Conservation (phyloP, 192 early-diverging fungal genomes). For the Podila minutissima region DNA sequence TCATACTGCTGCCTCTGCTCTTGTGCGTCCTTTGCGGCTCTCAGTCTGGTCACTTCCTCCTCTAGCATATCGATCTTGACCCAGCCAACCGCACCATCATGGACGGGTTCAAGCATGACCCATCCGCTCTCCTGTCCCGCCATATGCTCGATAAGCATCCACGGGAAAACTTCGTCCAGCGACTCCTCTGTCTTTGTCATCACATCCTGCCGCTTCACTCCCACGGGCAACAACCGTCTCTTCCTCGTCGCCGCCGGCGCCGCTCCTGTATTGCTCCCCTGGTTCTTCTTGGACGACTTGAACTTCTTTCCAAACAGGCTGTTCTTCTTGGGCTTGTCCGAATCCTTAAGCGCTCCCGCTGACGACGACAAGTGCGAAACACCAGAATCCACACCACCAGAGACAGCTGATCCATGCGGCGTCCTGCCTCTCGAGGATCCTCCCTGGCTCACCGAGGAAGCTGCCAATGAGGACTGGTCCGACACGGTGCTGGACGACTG, state of each 20-base stretch:
- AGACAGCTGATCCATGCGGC: conserved; percentile 26
- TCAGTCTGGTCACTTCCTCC: conserved; percentile 4
- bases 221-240: conserved; percentile 21
- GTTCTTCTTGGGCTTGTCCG: background rate
- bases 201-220: conserved; percentile 41
- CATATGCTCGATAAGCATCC: conserved; percentile 53
- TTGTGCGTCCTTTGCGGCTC: background rate
- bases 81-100: conserved; percentile 46
- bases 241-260: background rate
- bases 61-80: conserved; percentile 37
- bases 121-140: conserved; percentile 47
- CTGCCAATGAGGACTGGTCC: background rate
- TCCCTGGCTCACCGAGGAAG: background rate
- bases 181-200: conserved; percentile 43
- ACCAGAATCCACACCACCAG: conserved; percentile 47
- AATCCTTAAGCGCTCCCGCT: background rate
- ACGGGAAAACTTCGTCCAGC: conserved; percentile 49
- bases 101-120: conserved; percentile 46
- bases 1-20: conserved; percentile 7
- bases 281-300: background rate
- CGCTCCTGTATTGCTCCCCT: background rate
- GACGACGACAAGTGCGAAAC: conserved; percentile 17
- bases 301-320: conserved; percentile 26
- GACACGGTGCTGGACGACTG: background rate
- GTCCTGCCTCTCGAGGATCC: background rate